Conservation (phyloP, 768 basidiomycete genomes). For the Podaxis pistillaris region DNA sequence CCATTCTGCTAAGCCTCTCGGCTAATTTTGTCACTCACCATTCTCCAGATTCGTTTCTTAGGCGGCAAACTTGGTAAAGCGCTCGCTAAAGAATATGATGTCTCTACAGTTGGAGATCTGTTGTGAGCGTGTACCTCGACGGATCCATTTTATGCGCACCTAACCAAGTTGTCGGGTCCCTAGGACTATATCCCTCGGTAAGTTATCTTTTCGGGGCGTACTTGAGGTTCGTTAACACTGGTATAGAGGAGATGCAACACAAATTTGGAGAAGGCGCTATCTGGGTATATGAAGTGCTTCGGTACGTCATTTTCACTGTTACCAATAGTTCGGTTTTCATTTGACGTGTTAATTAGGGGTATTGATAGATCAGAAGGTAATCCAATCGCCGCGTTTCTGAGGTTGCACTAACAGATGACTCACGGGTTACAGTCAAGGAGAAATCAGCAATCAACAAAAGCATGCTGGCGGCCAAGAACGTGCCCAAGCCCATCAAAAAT, state of each 20-base stretch:
- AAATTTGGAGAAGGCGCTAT: constrained; percentile 81
- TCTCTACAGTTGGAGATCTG: constrained; percentile 85
- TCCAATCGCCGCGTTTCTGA: constrained; percentile 9
- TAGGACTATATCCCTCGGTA: constrained; percentile 61
- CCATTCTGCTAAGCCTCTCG: not conserved
- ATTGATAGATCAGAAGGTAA: constrained; percentile 87
- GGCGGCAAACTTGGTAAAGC: constrained; percentile 94
- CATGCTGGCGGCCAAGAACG: constrained; percentile 96
- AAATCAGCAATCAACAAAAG: constrained; percentile 79
- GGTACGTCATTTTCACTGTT: constrained; percentile 44
- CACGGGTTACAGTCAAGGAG: constrained; percentile 67
- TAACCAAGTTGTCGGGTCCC: constrained; percentile 5
- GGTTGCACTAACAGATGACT: not conserved
- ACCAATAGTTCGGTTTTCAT: constrained; percentile 6
- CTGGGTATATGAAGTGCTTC: constrained; percentile 90
- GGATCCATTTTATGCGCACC: constrained; percentile 2
- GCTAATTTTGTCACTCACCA: not conserved
- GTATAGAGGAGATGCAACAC: constrained; percentile 70
- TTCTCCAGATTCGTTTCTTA: constrained; percentile 78
- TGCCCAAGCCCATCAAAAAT: constrained; percentile 74
- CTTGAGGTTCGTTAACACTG: constrained; percentile 11
- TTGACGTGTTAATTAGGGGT: constrained; percentile 48
- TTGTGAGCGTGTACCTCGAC: constrained; percentile 51
- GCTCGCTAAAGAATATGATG: constrained; percentile 85
- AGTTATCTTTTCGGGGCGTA: constrained; percentile 13